Evolutionary conservation across 257 asterid species (phyloP).

Genomic region (Echium plantagineum): DNA sequence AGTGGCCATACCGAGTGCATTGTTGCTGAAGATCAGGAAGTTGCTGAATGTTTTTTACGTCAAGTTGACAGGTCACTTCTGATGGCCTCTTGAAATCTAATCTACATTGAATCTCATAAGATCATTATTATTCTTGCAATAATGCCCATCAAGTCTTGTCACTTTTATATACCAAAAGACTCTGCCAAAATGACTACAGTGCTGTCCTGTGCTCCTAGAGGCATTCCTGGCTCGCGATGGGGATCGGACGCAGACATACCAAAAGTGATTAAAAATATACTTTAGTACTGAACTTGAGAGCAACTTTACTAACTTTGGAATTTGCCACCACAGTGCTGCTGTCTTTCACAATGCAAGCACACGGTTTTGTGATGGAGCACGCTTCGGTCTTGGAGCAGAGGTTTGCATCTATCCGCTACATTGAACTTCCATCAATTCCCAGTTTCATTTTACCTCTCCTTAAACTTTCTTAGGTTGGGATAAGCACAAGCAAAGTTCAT

Average conservation of each 20-base stretch:
- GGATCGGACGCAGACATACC: too few species aligned
- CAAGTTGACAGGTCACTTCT: slow-evolving; percentile 52
- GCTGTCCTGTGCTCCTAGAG: too few species aligned
- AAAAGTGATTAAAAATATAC: background rate
- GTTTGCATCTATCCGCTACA: slow-evolving; percentile 5
- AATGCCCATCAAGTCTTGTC: background rate
- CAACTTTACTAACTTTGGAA: background rate
- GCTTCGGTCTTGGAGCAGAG: slow-evolving; percentile 81
- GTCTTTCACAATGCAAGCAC: slow-evolving; percentile 67
- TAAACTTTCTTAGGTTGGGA: slow-evolving; percentile 37
- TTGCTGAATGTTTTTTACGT: slow-evolving; percentile 20
- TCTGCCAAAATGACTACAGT: too few species aligned
- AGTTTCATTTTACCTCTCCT: background rate
- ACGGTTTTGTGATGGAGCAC: slow-evolving; percentile 62
- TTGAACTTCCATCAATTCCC: background rate
- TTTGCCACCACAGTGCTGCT: slow-evolving; percentile 41
- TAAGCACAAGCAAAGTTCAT: slow-evolving; percentile 62
- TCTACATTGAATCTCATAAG: background rate
- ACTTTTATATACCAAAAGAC: too few species aligned
- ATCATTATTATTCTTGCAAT: too few species aligned
- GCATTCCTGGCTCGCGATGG: too few species aligned
- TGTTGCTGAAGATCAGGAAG: slow-evolving; percentile 20
- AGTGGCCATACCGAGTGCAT: slow-evolving; percentile 31
- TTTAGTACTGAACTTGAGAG: background rate
- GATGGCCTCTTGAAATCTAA: background rate